Evolutionary conservation across 257 asterid species (phyloP), one percentile per base, ranked within the genome.

Genomic region (Solanum stenotomum): DNA sequence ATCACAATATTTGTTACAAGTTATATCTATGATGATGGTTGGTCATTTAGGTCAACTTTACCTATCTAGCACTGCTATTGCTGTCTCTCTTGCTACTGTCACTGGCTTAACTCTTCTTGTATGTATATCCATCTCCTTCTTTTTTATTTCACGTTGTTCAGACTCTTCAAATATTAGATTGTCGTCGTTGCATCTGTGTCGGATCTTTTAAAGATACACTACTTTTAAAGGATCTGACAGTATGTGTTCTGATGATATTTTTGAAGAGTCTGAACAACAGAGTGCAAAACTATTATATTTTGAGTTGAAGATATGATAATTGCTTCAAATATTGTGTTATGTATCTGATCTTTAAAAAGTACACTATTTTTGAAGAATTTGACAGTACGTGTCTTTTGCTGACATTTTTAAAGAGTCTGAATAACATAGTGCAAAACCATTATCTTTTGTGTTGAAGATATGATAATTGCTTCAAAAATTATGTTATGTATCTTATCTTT

Each of bases 141-240:
- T 33, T 33, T 71, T 52, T 52, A 33, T 31, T 67, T 65, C 4
- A 0, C 65, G 65, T 18, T 56, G 1, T 10, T 65, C 27, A 3
- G 71, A 61, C 3, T 61, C 29, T 59, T 59, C 3, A 22, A 59
- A 52, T 16, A 52, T 16, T 6, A 56, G 20, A 5, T 56, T 56
- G 1, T 56, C 0, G 11, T 18, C 4, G 0, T 52, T 0, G 23
- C 4, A 52, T 52, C 3, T 16, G 22, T 16, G 0, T 59, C 2
- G 20, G 25, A 20, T 59, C 67, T 18, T 18, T 52, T 6, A 52
- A 52, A 52, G 0, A 6, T 52, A 6, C 35, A 12, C 15, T 13
- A 0, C 1, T 0, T 52, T 52, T 56, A 2, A 56, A 56, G n/a
- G 2, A 56, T 56, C 10, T 56, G 27, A 20, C 20, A 46, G 56